Percentiles rank a stretch among this genome's conserved stretches.
Evolutionary conservation across 257 asterid genomes (phyloP).

Genomic region (Rauvolfia tetraphylla): DNA sequence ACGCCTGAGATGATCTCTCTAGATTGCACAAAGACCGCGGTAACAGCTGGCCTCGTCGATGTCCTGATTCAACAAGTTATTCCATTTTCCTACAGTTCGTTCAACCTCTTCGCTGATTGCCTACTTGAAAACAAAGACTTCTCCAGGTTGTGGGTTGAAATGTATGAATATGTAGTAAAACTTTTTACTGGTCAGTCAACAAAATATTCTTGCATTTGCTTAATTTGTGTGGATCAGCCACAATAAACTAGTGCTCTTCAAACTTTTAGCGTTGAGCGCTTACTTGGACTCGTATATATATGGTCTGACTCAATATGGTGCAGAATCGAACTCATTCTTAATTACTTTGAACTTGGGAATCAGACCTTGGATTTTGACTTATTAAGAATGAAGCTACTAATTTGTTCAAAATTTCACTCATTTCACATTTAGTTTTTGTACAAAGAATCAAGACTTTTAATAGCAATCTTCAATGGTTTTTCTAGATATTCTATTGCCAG

Average conservation of each 20-base stretch:
- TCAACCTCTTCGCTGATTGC: no score
- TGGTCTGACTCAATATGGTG: neutral
- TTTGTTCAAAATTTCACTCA: neutral
- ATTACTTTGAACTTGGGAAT: neutral
- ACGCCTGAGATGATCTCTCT: neutral
- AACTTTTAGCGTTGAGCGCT: neutral
- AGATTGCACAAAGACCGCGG: neutral
- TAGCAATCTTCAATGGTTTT: neutral
- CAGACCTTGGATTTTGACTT: neutral
- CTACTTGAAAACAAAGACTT: no score
- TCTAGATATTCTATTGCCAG: neutral
- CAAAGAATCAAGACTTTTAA: neutral
- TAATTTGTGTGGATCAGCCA: no score
- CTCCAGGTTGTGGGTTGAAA: neutral
- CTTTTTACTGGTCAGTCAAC: slow-evolving; percentile 1
- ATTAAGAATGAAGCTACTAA: neutral
- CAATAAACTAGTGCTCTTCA: no score
- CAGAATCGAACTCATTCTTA: neutral
- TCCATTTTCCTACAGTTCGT: neutral
- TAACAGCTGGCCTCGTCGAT: neutral
- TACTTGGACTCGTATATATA: neutral
- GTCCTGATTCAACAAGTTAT: neutral
- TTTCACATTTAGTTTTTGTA: neutral
- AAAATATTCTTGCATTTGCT: neutral
- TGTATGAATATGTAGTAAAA: neutral